A percentile compares a stretch with the other conserved stretches of the same genome.
phyloP scores from a whole-genome alignment of 805 yeast genomes.

The Myxozyma udenii region DNA sequence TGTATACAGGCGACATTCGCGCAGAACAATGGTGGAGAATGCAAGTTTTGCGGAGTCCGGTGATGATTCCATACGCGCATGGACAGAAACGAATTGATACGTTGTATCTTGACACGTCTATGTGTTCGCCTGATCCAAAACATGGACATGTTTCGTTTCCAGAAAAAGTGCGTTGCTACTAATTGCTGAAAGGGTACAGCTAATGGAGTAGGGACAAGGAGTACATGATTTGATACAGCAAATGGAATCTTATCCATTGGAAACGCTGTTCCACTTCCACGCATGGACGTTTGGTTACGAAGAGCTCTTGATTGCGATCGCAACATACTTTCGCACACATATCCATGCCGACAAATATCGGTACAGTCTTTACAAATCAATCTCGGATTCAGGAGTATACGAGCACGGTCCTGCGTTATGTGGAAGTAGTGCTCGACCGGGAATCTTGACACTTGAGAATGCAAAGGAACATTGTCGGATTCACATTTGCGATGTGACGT shows the following conservation, averaged over 20 bases:
- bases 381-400: constrained; percentile 15
- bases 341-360: constrained; percentile 39
- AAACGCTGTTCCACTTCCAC: constrained; percentile 43
- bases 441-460: neutral
- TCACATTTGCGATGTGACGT: constrained; percentile 27
- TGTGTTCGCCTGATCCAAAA: constrained; percentile 27
- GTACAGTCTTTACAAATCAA: constrained; percentile 31
- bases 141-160: neutral
- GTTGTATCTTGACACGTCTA: constrained; percentile 56
- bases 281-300: constrained; percentile 53
- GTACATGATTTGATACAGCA: constrained; percentile 38
- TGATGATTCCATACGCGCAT: constrained; percentile 44
- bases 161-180: constrained; percentile 29
- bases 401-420: constrained; percentile 15
- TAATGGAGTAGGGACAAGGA: constrained; percentile 49
- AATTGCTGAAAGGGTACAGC: constrained; percentile 21
- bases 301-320: constrained; percentile 48
- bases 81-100: constrained; percentile 42
- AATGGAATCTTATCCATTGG: constrained; percentile 46
- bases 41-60: constrained; percentile 41
- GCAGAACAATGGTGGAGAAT: constrained; percentile 55
- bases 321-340: constrained; percentile 31
- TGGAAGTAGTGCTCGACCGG: constrained; percentile 3
- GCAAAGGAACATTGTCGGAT: constrained; percentile 4
- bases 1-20: constrained; percentile 57